These are phyloP conservation scores for Colletotrichum gloeosporioides DNA, from an alignment of 2,329 filamentous ascomycete species.

Conservation along the genomic window DNA sequence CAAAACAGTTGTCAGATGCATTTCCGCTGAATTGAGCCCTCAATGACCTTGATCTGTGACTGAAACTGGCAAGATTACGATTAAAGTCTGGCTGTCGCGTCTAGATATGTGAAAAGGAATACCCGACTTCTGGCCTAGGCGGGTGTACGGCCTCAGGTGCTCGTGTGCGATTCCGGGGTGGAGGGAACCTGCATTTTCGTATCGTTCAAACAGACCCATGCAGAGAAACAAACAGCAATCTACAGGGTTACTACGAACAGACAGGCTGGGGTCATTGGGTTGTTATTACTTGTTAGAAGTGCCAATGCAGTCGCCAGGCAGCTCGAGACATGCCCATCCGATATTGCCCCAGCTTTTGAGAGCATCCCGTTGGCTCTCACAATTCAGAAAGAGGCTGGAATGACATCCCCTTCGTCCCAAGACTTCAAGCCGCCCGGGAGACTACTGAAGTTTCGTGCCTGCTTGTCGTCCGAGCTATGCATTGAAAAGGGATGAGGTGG, in stretches of 20 bases:
- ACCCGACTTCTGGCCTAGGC: too few relatives aligned
- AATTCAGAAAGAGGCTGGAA: not conserved
- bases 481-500: not conserved
- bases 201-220: not conserved
- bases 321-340: not conserved
- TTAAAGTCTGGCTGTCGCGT: not conserved
- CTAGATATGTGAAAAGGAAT: not conserved
- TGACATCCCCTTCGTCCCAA: not conserved
- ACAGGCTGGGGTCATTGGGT: not conserved
- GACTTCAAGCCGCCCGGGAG: not conserved
- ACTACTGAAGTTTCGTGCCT: not conserved
- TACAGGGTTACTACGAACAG: not conserved
- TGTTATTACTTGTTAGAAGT: not conserved
- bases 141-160: not conserved
- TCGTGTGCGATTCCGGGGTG: not conserved
- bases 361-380: not conserved
- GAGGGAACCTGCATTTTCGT: slow-evolving; percentile 9
- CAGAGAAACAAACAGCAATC: not conserved
- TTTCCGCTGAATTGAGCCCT: not conserved
- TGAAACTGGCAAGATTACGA: not conserved
- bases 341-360: not conserved
- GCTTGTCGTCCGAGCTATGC: not conserved
- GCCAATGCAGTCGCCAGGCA: not conserved
- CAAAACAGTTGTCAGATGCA: not conserved
- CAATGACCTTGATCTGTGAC: too few relatives aligned